Percentiles rank a stretch among this genome's conserved stretches.
phyloP scores from a whole-genome alignment of 768 basidiomycete genomes.

The Kwoniella shandongensis region DNA sequence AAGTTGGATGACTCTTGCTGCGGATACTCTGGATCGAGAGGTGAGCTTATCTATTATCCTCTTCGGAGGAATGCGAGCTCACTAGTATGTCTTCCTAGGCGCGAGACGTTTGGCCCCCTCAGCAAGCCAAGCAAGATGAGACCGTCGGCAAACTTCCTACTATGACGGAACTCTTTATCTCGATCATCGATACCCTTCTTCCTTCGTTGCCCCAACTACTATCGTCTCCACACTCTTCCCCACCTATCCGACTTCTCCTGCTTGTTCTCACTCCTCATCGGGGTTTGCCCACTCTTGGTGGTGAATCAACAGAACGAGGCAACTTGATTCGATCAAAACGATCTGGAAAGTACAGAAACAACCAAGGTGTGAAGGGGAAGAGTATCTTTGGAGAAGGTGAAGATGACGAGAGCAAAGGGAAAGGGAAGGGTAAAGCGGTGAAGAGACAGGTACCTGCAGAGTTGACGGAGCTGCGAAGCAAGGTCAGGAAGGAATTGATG shows the following conservation, averaged over 20 bases:
- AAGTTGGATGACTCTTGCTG: constrained; percentile 66
- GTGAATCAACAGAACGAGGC: constrained; percentile 36
- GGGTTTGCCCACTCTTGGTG: constrained; percentile 53
- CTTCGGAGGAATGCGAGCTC: no score
- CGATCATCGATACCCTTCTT: constrained; percentile 54
- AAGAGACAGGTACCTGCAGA: constrained; percentile 55
- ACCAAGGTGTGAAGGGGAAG: constrained; percentile 71
- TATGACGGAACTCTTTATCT: constrained; percentile 50
- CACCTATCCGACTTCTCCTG: constrained; percentile 78
- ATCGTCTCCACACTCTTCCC: constrained; percentile 85
- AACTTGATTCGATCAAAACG: constrained; percentile 74
- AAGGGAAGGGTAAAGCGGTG: constrained; percentile 21
- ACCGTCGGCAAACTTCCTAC: constrained; percentile 44
- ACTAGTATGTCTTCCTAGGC: constrained; percentile 22
- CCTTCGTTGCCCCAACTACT: constrained; percentile 66
- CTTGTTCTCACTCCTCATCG: constrained; percentile 67
- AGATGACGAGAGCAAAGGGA: constrained; percentile 37
- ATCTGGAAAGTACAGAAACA: constrained; percentile 76
- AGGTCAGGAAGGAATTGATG: constrained; percentile 57
- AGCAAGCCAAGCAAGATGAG: constrained; percentile 50
- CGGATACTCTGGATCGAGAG: constrained; percentile 56
- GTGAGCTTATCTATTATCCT: constrained; percentile 35
- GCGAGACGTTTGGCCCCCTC: constrained; percentile 48
- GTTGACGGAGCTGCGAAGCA: constrained; percentile 62
- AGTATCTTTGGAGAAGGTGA: constrained; percentile 64